Base-by-base conservation (phyloP, 2,329 filamentous ascomycete genomes). In the Talaromyces albobiverticillius region DNA sequence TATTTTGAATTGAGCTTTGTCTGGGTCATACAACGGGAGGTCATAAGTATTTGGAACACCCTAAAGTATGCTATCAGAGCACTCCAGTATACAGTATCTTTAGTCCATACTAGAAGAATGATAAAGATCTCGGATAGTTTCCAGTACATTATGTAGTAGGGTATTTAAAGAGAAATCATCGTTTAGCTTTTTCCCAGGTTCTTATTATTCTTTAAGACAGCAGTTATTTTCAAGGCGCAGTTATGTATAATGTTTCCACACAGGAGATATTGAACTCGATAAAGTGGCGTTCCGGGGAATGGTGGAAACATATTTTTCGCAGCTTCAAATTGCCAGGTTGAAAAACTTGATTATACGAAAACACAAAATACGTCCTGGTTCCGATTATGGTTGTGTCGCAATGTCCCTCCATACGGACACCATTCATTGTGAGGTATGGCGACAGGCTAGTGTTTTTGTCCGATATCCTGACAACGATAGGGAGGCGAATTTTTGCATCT, bases 171-270 rank as follows among this genome's bases (percentile, higher is more conserved):
- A n/a, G n/a, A n/a, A n/a, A n/a, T n/a, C n/a, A n/a, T n/a, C n/a
- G n/a, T n/a, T n/a, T n/a, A n/a, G n/a, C n/a, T n/a, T n/a, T n/a
- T n/a, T n/a, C n/a, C n/a, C n/a, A n/a, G n/a, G n/a, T n/a, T n/a
- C n/a, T n/a, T n/a, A n/a, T n/a, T n/a, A n/a, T n/a, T n/a, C n/a
- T n/a, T n/a, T n/a, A n/a, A n/a, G n/a, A n/a, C n/a, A n/a, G n/a
- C n/a, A n/a, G n/a, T n/a, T n/a, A n/a, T n/a, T n/a, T n/a, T n/a
- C n/a, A n/a, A n/a, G n/a, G n/a, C n/a, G n/a, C n/a, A n/a, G n/a
- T n/a, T n/a, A n/a, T n/a, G n/a, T 29, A 29, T 80, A 78, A n/a
- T 38, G 5, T 38, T 11, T 4, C 13, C 34, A 38, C 34, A 40
- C 36, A 40, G 3, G 36, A 40, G 36, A 40, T 40, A 40, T 18